phyloP scores from a whole-genome alignment of 1,139 yeast genomes.

The Yamadazyma atmosphaerica region DNA sequence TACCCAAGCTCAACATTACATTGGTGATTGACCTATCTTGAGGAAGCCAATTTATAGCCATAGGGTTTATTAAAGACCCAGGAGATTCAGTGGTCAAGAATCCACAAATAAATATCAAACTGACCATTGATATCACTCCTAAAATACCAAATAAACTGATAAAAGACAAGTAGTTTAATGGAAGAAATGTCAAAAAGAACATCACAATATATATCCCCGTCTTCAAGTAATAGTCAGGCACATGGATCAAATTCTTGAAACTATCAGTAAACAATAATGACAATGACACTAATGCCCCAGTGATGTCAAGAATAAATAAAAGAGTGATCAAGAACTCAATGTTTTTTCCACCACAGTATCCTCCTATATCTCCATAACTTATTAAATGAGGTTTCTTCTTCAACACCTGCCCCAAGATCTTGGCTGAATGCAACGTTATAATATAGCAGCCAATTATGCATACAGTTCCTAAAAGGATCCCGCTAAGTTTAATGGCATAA shows the following conservation, averaged over 20 bases:
- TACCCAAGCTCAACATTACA: slow-evolving; percentile 61
- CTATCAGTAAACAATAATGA: slow-evolving; percentile 85
- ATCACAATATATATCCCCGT: slow-evolving; percentile 44
- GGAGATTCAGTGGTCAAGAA: slow-evolving; percentile 53
- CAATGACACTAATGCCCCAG: slow-evolving; percentile 78
- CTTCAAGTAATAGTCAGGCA: slow-evolving; percentile 54
- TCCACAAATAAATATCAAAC: slow-evolving; percentile 64
- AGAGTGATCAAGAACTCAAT: slow-evolving; percentile 62
- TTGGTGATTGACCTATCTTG: slow-evolving; percentile 35
- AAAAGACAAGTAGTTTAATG: slow-evolving; percentile 69
- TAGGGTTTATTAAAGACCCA: slow-evolving; percentile 66
- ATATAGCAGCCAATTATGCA: slow-evolving; percentile 58
- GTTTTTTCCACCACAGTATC: slow-evolving; percentile 43
- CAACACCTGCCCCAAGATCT: slow-evolving; percentile 37
- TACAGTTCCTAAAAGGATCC: slow-evolving; percentile 70
- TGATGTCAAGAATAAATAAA: slow-evolving; percentile 71
- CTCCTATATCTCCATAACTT: slow-evolving; percentile 50
- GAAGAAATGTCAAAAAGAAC: slow-evolving; percentile 67
- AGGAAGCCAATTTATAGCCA: slow-evolving; percentile 53
- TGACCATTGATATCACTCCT: slow-evolving; percentile 64
- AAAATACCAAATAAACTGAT: slow-evolving; percentile 74
- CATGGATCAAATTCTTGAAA: slow-evolving; percentile 59
- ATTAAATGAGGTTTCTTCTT: slow-evolving; percentile 27
- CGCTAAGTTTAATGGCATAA: slow-evolving; percentile 73
- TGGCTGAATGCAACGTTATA: slow-evolving; percentile 71